Base-by-base conservation (phyloP, 2,329 filamentous ascomycete genomes). In the Fusarium drepaniforme region DNA sequence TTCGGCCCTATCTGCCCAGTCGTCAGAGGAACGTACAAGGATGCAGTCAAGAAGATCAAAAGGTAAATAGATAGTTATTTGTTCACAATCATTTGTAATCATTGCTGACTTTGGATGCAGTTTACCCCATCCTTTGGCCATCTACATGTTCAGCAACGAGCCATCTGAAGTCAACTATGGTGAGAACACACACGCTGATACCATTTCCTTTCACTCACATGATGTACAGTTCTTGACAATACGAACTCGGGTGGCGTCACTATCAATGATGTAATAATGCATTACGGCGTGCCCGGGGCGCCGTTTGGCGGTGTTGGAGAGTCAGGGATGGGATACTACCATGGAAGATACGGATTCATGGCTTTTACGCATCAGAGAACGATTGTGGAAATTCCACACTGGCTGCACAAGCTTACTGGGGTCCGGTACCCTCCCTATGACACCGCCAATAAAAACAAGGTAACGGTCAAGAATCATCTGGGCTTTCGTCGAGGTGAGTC, bases 291-390 rank as follows among this genome's bases (percentile, higher is more conserved):
- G n/a, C 79, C 80, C 0, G 80, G 77, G 15, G 83, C 84, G 1
- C 85, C 86, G 1, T 88, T 88, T 68, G 86, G 86, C 16, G 86
- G 86, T 8, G 83, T 86, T 21, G 86, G 86, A 15, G 80, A 81
- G 15, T 85, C 84, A 1, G 86, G 86, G 4, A 79, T 81, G 28
- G 86, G 86, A 21, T 76, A 78, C 21, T 87, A 87, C 71, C 85
- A 86, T 65, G 86, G 86, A 7, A 75, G 77, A 51, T 81, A 83
- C 67, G 84, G 85, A 28, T 82, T 88, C 74, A 77, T 81, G 8
- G 75, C 76, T 13, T 84, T 83, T 42, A 77, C 75, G 1, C 81
- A 83, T 58, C 67, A 73, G 8, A 78, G 82, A 18, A 80, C 78
- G 35, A 68, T 81, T 8, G 70, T 79, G 25, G 60, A 76, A 25